phyloP scores from a whole-genome alignment of 2,329 filamentous ascomycete species.

The Penicillium sp. region DNA sequence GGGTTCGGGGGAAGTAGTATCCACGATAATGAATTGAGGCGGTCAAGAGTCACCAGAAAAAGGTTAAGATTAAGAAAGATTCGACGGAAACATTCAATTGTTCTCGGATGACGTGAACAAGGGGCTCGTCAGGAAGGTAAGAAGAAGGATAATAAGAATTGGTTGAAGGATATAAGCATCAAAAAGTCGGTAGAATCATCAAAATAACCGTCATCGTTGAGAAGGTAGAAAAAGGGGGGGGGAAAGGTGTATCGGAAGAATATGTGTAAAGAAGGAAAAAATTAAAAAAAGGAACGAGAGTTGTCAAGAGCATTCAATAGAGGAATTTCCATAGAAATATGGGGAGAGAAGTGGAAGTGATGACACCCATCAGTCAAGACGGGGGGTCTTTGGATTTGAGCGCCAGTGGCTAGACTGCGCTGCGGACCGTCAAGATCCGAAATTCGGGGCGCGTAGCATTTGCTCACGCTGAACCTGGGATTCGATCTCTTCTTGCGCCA shows the following conservation, averaged over 20 bases:
- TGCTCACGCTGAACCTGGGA: background rate
- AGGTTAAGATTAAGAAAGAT: background rate
- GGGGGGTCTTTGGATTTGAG: background rate
- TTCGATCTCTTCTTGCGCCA: background rate
- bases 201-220: conserved; percentile 20
- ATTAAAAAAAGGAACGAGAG: conserved; percentile 5
- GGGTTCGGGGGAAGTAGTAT: background rate
- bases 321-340: background rate
- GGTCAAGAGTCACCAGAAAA: conserved; percentile 2
- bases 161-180: conserved; percentile 21
- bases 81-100: conserved; percentile 12
- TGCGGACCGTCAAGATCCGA: conserved; percentile 17
- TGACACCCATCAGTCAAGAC: conserved; percentile 8
- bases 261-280: conserved; percentile 19
- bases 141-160: conserved; percentile 5
- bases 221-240: background rate
- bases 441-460: background rate
- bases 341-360: conserved; percentile 8
- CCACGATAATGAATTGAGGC: conserved; percentile 5
- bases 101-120: conserved; percentile 13
- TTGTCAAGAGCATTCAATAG: background rate
- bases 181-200: conserved; percentile 22
- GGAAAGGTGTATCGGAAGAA: conserved; percentile 17
- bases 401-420: conserved; percentile 2
- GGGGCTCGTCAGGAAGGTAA: conserved; percentile 7